Conservation (phyloP, 1,284 basidiomycete genomes). For the Rhodotorula sp. region DNA sequence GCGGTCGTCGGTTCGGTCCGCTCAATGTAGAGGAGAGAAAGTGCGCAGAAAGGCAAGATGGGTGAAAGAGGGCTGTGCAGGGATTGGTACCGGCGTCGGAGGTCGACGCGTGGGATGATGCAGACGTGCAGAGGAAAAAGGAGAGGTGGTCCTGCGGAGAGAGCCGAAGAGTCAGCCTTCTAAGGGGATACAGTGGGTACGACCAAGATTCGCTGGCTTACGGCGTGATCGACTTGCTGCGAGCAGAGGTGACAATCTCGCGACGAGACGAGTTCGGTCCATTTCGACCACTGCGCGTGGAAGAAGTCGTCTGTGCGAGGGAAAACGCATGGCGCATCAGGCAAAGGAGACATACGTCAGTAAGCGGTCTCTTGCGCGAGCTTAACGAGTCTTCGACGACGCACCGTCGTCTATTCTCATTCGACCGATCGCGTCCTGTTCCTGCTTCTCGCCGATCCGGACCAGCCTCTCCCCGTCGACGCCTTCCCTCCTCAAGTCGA, state of each 20-base stretch:
- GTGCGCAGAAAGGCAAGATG: slow-evolving; percentile 64
- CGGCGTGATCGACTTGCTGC: slow-evolving; percentile 55
- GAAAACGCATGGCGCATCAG: too few species aligned
- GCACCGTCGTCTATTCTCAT: slow-evolving; percentile 67
- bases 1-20: not conserved
- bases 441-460: slow-evolving; percentile 25
- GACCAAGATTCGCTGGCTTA: slow-evolving; percentile 47
- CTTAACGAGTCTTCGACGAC: slow-evolving; percentile 28
- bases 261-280: slow-evolving; percentile 51
- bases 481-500: slow-evolving; percentile 57
- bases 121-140: slow-evolving; percentile 57
- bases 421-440: slow-evolving; percentile 48
- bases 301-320: slow-evolving; percentile 57
- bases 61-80: slow-evolving; percentile 64
- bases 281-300: slow-evolving; percentile 59
- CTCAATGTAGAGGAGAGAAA: slow-evolving; percentile 54
- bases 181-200: too few species aligned
- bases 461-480: slow-evolving; percentile 65
- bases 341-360: too few species aligned
- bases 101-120: not conserved
- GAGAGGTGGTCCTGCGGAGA: slow-evolving; percentile 55
- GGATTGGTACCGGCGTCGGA: slow-evolving; percentile 33
- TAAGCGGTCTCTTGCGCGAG: too few species aligned
- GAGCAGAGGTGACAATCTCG: slow-evolving; percentile 60
- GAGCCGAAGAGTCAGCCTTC: too few species aligned